These are phyloP conservation scores for Leishmania tarentolae DNA, from an alignment of 208 protist species.

Conservation along the genomic window DNA sequence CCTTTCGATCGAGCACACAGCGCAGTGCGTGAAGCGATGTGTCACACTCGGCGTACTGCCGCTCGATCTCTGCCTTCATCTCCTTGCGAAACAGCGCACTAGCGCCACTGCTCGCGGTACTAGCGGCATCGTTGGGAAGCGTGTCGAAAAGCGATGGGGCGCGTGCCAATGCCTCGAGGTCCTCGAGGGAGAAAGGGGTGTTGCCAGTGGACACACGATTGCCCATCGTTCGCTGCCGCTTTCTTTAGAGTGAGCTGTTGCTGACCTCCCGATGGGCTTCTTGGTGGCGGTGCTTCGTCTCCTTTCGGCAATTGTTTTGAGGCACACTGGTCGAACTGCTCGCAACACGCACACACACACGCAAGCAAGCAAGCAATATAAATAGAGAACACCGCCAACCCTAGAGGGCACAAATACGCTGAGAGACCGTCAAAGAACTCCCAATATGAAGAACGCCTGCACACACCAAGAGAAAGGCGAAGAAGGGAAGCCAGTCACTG, in stretches of 20 bases:
- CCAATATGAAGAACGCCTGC: background rate
- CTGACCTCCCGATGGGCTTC: background rate
- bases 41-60: constrained; percentile 23
- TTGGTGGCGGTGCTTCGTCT: background rate
- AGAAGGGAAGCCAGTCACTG: background rate
- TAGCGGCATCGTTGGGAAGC: background rate
- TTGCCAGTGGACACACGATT: constrained; percentile 59
- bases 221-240: constrained; percentile 45
- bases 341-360: background rate
- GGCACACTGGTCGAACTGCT: background rate
- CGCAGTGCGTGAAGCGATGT: constrained; percentile 31
- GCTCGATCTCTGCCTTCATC: constrained; percentile 22
- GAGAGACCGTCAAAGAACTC: background rate
- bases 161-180: constrained; percentile 30
- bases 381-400: background rate
- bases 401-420: background rate
- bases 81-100: constrained; percentile 11
- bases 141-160: constrained; percentile 12
- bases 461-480: background rate
- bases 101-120: background rate
- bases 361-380: background rate
- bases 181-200: constrained; percentile 50
- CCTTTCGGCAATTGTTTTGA: background rate
- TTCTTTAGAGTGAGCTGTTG: background rate
- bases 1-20: constrained; percentile 24